phyloP scores from a whole-genome alignment of 108 stramenopile genomes.

The Thalassiosira profunda region DNA sequence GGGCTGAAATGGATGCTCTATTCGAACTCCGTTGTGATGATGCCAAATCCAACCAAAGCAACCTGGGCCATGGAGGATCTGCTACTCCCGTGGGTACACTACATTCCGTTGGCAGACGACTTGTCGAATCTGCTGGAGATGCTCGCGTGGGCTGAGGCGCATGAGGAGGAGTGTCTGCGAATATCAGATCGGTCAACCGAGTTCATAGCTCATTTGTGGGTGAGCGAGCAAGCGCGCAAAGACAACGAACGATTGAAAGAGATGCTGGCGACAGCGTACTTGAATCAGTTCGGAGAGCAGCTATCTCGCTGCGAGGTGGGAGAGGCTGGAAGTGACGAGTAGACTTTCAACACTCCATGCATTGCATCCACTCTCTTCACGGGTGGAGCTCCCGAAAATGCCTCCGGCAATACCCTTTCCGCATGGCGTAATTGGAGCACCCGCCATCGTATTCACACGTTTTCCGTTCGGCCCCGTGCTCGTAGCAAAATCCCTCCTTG shows the following conservation, averaged over 20 bases:
- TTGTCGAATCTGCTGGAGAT: slow-evolving; percentile 59
- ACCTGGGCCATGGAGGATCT: slow-evolving; percentile 77
- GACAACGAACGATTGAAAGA: background rate
- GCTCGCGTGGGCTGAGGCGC: slow-evolving; percentile 66
- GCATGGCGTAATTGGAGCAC: too few species aligned
- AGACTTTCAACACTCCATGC: too few species aligned
- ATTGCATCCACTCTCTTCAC: too few species aligned
- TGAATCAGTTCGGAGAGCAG: background rate
- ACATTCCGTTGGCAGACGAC: slow-evolving; percentile 66
- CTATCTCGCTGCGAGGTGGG: background rate
- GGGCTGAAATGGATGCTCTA: slow-evolving; percentile 78
- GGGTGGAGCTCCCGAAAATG: too few species aligned
- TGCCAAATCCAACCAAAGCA: slow-evolving; percentile 69
- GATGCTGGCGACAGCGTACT: background rate
- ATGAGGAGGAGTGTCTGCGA: slow-evolving; percentile 56
- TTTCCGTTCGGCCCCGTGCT: too few species aligned
- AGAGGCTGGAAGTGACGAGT: too few species aligned
- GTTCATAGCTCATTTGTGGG: slow-evolving; percentile 66
- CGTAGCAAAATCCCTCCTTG: too few species aligned
- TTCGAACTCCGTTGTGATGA: slow-evolving; percentile 71
- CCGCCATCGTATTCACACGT: too few species aligned
- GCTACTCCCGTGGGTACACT: slow-evolving; percentile 78
- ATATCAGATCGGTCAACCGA: slow-evolving; percentile 65
- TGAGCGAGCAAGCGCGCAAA: background rate
- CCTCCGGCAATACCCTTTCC: too few species aligned